phyloP scores from a whole-genome alignment of 192 early-diverging fungal genomes.

The Umbelopsis sp. region DNA sequence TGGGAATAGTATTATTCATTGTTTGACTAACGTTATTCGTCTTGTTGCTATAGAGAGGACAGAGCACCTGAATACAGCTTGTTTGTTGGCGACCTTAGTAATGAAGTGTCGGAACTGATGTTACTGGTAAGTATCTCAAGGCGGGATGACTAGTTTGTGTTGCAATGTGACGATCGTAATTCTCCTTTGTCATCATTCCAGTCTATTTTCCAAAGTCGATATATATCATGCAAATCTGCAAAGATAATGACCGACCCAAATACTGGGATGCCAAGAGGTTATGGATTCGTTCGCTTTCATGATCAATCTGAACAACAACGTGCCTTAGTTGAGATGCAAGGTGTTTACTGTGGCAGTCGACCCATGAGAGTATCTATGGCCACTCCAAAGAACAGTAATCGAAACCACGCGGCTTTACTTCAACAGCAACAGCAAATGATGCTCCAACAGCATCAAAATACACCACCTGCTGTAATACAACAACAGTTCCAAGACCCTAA shows the following conservation, averaged over 20 bases:
- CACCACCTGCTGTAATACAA: conserved; percentile 30
- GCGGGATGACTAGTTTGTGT: background rate
- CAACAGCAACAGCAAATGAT: conserved; percentile 19
- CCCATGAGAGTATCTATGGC: conserved; percentile 90
- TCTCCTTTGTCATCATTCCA: conserved; percentile 36
- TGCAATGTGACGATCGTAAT: background rate
- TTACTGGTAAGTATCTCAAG: conserved; percentile 62
- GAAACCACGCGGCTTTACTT: conserved; percentile 55
- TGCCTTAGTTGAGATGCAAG: conserved; percentile 90
- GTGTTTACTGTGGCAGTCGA: conserved; percentile 76
- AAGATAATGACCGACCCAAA: conserved; percentile 91
- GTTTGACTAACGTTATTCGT: background rate
- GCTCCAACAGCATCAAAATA: conserved; percentile 38
- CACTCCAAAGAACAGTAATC: conserved; percentile 86
- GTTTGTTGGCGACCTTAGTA: conserved; percentile 95
- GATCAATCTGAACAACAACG: conserved; percentile 88
- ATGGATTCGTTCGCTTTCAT: conserved; percentile 93
- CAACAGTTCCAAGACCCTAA: conserved; percentile 69
- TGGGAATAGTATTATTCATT: background rate
- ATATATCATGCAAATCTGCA: conserved; percentile 84
- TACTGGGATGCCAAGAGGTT: conserved; percentile 83
- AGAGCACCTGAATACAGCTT: conserved; percentile 83
- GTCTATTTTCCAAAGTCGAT: conserved; percentile 82
- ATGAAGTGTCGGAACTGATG: conserved; percentile 86
- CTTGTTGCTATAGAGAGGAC: conserved; percentile 46